Conservation (phyloP, 257 asterid genomes). For the Plantago elongata region DNA sequence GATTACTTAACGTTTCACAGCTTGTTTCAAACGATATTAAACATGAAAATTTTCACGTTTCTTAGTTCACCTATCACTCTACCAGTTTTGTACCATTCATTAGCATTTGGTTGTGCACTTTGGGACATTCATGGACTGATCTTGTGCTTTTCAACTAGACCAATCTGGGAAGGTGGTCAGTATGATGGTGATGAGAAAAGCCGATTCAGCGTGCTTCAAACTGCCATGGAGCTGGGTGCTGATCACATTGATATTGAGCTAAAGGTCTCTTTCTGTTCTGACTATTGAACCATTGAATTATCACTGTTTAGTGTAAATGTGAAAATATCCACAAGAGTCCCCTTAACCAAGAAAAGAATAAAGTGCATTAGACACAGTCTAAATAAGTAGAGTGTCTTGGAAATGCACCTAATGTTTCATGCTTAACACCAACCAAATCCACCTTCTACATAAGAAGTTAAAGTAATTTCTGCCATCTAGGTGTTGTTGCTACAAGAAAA, state of each 20-base stretch:
- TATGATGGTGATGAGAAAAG: slow-evolving; percentile 77
- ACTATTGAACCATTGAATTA: background rate
- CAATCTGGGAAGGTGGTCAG: slow-evolving; percentile 95
- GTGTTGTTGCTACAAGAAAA: background rate
- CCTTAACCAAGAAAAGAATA: background rate
- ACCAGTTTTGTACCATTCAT: too few species aligned
- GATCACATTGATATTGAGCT: slow-evolving; percentile 95
- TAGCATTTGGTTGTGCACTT: too few species aligned
- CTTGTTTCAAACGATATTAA: too few species aligned
- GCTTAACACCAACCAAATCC: background rate
- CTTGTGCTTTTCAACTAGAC: slow-evolving; percentile 43
- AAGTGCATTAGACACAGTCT: background rate
- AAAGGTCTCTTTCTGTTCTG: slow-evolving; percentile 41
- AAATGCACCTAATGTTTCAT: background rate
- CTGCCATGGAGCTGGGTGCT: slow-evolving; percentile 97
- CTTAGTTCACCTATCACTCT: too few species aligned
- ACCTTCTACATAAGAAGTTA: background rate
- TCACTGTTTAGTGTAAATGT: background rate
- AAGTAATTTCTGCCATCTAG: too few species aligned
- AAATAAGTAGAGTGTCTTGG: slow-evolving; percentile 7
- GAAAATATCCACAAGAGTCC: slow-evolving; percentile 1
- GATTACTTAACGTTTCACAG: background rate
- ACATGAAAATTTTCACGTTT: too few species aligned
- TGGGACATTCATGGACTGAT: slow-evolving; percentile 1
- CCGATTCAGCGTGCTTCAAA: slow-evolving; percentile 59